phyloP scores from a whole-genome alignment of 257 asterid species.

The Jacaranda copaia region DNA sequence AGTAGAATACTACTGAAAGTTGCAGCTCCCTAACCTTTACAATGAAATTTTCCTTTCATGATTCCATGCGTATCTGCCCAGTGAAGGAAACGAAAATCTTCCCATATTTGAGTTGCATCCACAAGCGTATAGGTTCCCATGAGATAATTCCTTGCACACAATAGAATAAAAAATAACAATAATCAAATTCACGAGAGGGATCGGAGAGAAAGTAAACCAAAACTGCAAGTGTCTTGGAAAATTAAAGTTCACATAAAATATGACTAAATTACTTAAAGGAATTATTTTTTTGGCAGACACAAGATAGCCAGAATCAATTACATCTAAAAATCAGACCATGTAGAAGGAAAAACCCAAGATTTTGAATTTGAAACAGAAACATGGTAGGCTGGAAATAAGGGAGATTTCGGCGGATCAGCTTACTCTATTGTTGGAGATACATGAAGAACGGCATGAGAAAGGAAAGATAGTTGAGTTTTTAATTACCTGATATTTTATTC shows the following conservation, averaged over 20 bases:
- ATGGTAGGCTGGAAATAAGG: neutral
- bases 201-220: neutral
- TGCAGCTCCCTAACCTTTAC: conserved; percentile 24
- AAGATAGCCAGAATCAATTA: neutral
- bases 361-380: neutral
- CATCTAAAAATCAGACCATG: neutral
- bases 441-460: neutral
- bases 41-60: conserved; percentile 19
- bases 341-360: neutral
- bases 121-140: neutral
- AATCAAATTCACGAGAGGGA: neutral
- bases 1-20: neutral
- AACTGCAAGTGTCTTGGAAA: neutral
- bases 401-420: conserved; percentile 1
- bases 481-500: neutral
- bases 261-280: neutral
- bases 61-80: conserved; percentile 20
- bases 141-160: conserved; percentile 18
- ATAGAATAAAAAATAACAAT: conserved; percentile 7
- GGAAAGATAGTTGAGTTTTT: neutral
- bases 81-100: conserved; percentile 25
- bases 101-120: conserved; percentile 35
- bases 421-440: neutral
- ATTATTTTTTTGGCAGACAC: neutral
- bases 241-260: conserved; percentile 33